Base-by-base conservation (phyloP, 192 early-diverging fungal genomes). In the Coemansia reversa region DNA sequence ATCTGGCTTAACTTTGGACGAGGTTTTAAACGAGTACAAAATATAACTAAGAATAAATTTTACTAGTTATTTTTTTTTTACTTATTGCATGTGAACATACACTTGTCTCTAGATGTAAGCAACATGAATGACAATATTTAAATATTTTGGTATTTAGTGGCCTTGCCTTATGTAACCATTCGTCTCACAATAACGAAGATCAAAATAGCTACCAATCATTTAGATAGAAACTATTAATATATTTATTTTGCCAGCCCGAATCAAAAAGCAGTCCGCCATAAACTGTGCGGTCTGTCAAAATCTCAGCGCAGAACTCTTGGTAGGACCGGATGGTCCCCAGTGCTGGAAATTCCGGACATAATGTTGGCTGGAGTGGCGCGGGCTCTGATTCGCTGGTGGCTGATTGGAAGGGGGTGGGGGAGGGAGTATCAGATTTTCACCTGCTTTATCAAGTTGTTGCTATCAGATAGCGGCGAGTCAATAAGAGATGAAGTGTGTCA, bases 381-480 rank as follows among this genome's bases (percentile, higher is more conserved):
- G 39, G 12, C 14, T 45, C 39, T 45, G 39, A 45, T 45, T 45
- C 39, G 39, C 39, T 45, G 39, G 39, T 14, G 14, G 39, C 3
- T 9, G 1, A 23, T 45, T 45, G 39, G 16, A 45, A 28, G 20
- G 51, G 51, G 22, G 23, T 9, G 20, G 20, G 51, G 51, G 51
- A 53, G 51, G 51, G 51, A 53, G 51, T 28, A 53, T 28, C 39
- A 45, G 39, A 45, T 45, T 45, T 45, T 45, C 39, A 14, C 39
- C 3, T 45, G 12, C 39, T 16, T 45, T 45, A 45, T 45, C 39
- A 45, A 12, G 39, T 45, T 45, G 39, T 12, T 16, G 12, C 39
- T 16, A 45, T 45, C 39, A 45, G 39, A 45, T 45, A 45, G 39
- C 39, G 39, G 14, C 12, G 39, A 16, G 39, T 45, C 39, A 45